phyloP scores from a whole-genome alignment of 225 moss, liverwort and hornwort species.

The Polytrichum commune region DNA sequence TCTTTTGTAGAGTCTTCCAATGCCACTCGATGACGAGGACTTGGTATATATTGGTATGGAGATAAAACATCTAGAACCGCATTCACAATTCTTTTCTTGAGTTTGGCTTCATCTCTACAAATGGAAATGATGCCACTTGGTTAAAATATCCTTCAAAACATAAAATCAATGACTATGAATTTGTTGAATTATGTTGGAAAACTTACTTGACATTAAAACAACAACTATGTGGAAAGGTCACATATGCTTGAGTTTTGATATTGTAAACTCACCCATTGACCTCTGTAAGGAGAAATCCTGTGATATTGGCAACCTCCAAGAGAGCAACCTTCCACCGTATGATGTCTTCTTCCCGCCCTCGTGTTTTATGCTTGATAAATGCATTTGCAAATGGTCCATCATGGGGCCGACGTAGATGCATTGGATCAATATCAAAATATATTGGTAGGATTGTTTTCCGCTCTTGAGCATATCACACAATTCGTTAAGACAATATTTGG shows the following conservation, averaged over 20 bases:
- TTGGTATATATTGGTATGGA: no score
- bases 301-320: not conserved
- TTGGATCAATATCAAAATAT: not conserved
- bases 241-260: no score
- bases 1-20: not conserved
- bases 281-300: no score
- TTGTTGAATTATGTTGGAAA: no score
- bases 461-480: slow-evolving; percentile 1
- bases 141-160: no score
- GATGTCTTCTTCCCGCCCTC: slow-evolving; percentile 1
- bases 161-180: no score
- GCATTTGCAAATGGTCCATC: slow-evolving; percentile 2
- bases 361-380: not conserved
- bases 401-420: not conserved
- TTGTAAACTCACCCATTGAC: no score
- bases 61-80: no score
- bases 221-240: no score
- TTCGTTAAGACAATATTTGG: slow-evolving; percentile 6
- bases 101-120: not conserved
- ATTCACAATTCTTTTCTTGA: no score
- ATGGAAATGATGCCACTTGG: no score
- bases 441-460: not conserved
- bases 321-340: slow-evolving; percentile 4
- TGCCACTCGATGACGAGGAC: not conserved
- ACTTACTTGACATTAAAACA: no score